Evolutionary conservation across 495 filamentous ascomycete species (phyloP).

Genomic region (Talaromyces liani): DNA sequence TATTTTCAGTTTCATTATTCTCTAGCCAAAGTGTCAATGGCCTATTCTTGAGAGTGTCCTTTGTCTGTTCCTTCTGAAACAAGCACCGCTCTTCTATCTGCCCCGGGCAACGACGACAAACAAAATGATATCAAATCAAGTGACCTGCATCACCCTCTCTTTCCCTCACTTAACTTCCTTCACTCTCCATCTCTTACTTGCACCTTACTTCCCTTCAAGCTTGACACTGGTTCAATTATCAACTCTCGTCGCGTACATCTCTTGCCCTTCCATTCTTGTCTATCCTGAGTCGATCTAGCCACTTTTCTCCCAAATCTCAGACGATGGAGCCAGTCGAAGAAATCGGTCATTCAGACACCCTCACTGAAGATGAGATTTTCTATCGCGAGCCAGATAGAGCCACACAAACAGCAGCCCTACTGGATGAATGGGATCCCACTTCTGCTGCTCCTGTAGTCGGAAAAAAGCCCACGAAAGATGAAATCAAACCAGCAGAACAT

Average conservation of each 20-base stretch:
- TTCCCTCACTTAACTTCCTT: neutral
- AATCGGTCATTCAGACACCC: neutral
- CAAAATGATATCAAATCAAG: constrained; percentile 1
- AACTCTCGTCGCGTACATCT: neutral
- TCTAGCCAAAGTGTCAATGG: neutral
- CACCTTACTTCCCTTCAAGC: neutral
- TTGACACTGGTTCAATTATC: neutral
- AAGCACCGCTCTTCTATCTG: neutral
- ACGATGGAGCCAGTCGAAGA: neutral
- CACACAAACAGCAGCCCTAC: neutral
- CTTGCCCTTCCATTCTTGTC: neutral
- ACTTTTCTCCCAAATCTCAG: neutral
- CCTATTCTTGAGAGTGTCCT: neutral
- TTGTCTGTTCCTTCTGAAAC: neutral
- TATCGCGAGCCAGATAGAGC: neutral
- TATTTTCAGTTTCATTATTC: neutral
- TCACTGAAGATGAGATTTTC: neutral
- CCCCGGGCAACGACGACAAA: neutral
- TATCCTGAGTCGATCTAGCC: neutral
- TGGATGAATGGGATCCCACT: neutral
- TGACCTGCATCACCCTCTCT: neutral
- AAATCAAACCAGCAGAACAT: neutral
- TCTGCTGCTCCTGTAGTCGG: neutral
- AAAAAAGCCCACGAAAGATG: neutral
- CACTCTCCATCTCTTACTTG: neutral